These are phyloP conservation scores for Penicillium aurantiogriseum DNA, from an alignment of 2,329 filamentous ascomycete species.

Conservation along the genomic window DNA sequence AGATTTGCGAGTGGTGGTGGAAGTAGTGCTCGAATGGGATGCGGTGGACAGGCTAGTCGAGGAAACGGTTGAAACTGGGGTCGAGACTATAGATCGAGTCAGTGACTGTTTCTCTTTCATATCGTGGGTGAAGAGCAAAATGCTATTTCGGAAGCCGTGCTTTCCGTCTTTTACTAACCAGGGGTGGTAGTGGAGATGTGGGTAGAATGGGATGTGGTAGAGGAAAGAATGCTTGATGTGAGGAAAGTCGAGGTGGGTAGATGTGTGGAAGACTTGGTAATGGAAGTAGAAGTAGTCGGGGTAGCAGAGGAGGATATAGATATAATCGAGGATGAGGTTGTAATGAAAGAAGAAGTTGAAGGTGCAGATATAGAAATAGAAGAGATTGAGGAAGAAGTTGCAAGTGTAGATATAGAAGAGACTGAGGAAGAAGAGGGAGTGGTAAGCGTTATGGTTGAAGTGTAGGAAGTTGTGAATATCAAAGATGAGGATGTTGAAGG, in stretches of 20 bases:
- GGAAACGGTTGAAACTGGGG: neutral
- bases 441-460: conserved; percentile 4
- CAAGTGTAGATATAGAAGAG: conserved; percentile 17
- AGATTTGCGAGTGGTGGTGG: conserved; percentile 19
- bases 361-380: conserved; percentile 18
- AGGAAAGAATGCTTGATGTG: conserved; percentile 8
- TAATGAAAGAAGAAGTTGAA: conserved; percentile 23
- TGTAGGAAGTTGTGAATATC: neutral
- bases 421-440: conserved; percentile 11
- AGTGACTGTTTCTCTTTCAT: neutral
- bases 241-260: conserved; percentile 2
- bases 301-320: conserved; percentile 16
- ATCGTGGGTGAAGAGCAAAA: neutral
- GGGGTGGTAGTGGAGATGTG: conserved; percentile 16
- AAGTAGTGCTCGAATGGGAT: conserved; percentile 18
- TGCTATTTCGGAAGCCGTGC: conserved; percentile 13
- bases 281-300: conserved; percentile 8
- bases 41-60: conserved; percentile 14
- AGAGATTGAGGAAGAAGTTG: conserved; percentile 1
- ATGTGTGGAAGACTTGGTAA: conserved; percentile 4
- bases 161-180: conserved; percentile 29
- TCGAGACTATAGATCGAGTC: conserved; percentile 12
- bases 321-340: conserved; percentile 16
- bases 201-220: conserved; percentile 5
- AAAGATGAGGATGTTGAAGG: neutral